Evolutionary conservation across 768 basidiomycete species (phyloP), one percentile per base, ranked within the genome.

Genomic region (Terana coerulea): DNA sequence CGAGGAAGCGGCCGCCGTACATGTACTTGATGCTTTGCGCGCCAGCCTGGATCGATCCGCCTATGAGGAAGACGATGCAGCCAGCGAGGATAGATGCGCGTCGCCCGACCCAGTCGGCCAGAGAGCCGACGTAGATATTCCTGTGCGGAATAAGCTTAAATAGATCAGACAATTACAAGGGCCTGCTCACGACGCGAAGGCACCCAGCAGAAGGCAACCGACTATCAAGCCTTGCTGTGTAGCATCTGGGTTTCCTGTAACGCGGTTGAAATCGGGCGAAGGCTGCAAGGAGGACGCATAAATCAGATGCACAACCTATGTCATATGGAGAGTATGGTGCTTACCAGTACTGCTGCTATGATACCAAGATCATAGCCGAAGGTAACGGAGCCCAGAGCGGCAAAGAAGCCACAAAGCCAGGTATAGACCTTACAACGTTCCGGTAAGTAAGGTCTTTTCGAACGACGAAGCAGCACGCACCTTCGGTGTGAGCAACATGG

Each of bases 331-430:
- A 17, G 11, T 12, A 25, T 10, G 17, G 30, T n/a, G 30, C 60
- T 47, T n/a, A 60, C 61, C 29, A 76, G 59, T 0, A 77, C 72
- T 0, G 74, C 72, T 2, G 77, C 76, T 26, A 79, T 77, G 37
- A 77, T 76, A 62, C 77, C 77, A 31, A 77, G 60, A 53, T 77
- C 76, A 67, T 77, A 78, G 41, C 75, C 76, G 52, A 76, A 77
- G 47, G 75, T 75, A 24, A 62, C 61, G 2, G 61, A 62, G 7
- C 61, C 59, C 9, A 60, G 40, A 6, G 61, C 59, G 10, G 75
- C 77, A 49, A 79, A 79, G 35, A 79, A 63, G 15, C 77, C 77
- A 53, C 76, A 79, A 1, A 79, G 63, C 75, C 75, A 79, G 14
- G 75, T 79, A 60, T 77, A 77, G 29, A 77, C 54, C 61, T n/a